Evolutionary conservation across 768 basidiomycete genomes (phyloP).

Genomic region (Russula dissimulans): DNA sequence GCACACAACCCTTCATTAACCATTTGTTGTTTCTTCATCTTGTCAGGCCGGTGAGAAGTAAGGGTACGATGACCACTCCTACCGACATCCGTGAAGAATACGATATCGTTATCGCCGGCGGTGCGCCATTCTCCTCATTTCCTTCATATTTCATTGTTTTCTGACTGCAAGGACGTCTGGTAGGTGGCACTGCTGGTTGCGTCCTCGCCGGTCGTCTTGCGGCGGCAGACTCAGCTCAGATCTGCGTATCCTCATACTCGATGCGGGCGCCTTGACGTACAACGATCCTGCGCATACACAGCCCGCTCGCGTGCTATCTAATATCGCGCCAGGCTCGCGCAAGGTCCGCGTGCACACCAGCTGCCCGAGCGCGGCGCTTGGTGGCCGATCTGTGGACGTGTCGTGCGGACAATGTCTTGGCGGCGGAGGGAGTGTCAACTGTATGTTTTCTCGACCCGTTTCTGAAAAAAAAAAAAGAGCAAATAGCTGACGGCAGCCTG

Average conservation of each 20-base stretch:
- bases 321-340: slow-evolving; percentile 32
- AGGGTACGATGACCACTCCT: background rate
- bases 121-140: slow-evolving; percentile 24
- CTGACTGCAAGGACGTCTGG: background rate
- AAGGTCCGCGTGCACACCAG: slow-evolving; percentile 36
- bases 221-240: slow-evolving; percentile 40
- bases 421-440: slow-evolving; percentile 54
- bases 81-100: slow-evolving; percentile 20
- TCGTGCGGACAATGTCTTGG: slow-evolving; percentile 45
- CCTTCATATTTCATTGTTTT: too few relatives aligned
- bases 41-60: background rate
- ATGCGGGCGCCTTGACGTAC: slow-evolving; percentile 45
- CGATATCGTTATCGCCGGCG: slow-evolving; percentile 52
- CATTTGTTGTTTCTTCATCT: background rate
- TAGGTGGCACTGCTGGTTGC: slow-evolving; percentile 47
- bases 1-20: background rate
- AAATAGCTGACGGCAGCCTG: background rate
- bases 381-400: slow-evolving; percentile 37
- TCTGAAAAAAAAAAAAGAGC: background rate
- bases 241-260: slow-evolving; percentile 51
- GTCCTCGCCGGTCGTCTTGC: slow-evolving; percentile 47
- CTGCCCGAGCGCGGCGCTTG: slow-evolving; percentile 35
- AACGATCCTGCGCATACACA: slow-evolving; percentile 41
- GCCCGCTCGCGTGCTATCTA: slow-evolving; percentile 41
- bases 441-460: slow-evolving; percentile 21